Conservation (phyloP, 139 green algal genomes). For the Spirogloea muscicola region DNA sequence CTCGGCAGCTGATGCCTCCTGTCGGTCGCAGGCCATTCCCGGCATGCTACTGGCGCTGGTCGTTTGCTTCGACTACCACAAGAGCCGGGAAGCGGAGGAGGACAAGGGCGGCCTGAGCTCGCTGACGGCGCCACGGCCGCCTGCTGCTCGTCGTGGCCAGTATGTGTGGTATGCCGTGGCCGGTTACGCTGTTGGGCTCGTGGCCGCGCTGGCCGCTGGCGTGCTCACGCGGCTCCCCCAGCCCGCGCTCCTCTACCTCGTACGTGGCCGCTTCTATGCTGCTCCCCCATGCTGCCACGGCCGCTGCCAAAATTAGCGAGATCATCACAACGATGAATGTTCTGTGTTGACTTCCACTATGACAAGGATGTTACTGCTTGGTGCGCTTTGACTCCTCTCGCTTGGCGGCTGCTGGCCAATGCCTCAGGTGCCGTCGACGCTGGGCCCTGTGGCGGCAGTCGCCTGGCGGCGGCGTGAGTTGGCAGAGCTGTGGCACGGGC, state of each 20-base stretch:
- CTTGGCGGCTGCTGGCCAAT: too few species aligned
- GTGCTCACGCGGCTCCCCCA: slow-evolving; percentile 35
- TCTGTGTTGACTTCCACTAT: too few species aligned
- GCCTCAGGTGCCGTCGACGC: slow-evolving; percentile 34
- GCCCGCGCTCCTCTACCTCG: slow-evolving; percentile 41
- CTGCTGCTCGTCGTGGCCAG: too few species aligned
- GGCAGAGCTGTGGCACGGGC: slow-evolving; percentile 34
- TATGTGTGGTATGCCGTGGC: slow-evolving; percentile 28
- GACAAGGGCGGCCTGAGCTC: too few species aligned
- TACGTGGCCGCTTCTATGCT: too few species aligned
- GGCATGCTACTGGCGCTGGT: slow-evolving; percentile 44
- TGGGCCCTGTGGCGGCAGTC: slow-evolving; percentile 5
- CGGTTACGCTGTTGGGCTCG: slow-evolving; percentile 35
- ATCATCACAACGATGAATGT: too few species aligned
- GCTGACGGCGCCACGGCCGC: too few species aligned
- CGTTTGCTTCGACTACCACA: slow-evolving; percentile 40
- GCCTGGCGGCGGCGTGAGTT: slow-evolving; percentile 29
- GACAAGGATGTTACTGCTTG: too few species aligned
- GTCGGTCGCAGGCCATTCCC: slow-evolving; percentile 34
- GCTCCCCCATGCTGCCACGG: too few species aligned
- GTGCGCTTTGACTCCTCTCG: too few species aligned
- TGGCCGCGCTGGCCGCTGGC: slow-evolving; percentile 33
- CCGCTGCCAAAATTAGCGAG: too few species aligned
- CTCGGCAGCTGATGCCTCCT: too few species aligned
- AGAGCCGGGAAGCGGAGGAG: slow-evolving; percentile 25